Evolutionary conservation across 768 basidiomycete genomes (phyloP).

Genomic region (Amyloporia xantha): DNA sequence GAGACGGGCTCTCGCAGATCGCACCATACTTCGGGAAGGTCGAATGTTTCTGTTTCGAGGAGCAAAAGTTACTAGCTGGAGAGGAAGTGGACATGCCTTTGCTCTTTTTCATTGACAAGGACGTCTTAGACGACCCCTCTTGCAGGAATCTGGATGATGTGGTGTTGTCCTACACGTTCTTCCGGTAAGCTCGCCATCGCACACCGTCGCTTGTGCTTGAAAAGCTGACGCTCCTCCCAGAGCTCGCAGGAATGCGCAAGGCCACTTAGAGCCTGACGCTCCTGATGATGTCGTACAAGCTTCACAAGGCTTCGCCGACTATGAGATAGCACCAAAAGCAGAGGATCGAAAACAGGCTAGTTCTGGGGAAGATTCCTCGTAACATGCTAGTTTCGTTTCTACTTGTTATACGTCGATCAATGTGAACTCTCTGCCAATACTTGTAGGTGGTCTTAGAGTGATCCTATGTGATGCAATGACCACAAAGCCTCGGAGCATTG

Average conservation of each 20-base stretch:
- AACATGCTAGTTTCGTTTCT: too few relatives aligned
- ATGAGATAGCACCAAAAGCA: slow-evolving; percentile 39
- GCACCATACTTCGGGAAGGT: slow-evolving; percentile 99
- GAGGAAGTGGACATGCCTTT: slow-evolving; percentile 99
- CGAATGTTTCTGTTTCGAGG: slow-evolving; percentile 99
- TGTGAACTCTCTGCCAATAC: too few relatives aligned
- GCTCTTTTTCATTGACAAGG: slow-evolving; percentile 98
- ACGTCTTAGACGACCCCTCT: slow-evolving; percentile 87
- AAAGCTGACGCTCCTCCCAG: slow-evolving; percentile 34
- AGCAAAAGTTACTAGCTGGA: slow-evolving; percentile 88
- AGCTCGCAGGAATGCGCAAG: slow-evolving; percentile 77
- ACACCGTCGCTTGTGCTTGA: not conserved
- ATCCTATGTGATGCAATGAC: too few relatives aligned
- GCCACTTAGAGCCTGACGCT: slow-evolving; percentile 90
- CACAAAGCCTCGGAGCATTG: too few relatives aligned
- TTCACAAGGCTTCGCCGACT: slow-evolving; percentile 69
- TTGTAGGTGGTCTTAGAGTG: too few relatives aligned
- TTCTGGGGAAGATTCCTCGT: not conserved
- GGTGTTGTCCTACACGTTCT: slow-evolving; percentile 96
- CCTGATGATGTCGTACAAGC: slow-evolving; percentile 69
- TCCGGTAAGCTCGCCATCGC: slow-evolving; percentile 54
- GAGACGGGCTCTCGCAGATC: too few relatives aligned
- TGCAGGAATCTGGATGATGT: slow-evolving; percentile 86
- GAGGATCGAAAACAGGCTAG: slow-evolving; percentile 22
- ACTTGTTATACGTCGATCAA: too few relatives aligned